Conservation (phyloP, 2,329 filamentous ascomycete species). For the Neurospora crassa region DNA sequence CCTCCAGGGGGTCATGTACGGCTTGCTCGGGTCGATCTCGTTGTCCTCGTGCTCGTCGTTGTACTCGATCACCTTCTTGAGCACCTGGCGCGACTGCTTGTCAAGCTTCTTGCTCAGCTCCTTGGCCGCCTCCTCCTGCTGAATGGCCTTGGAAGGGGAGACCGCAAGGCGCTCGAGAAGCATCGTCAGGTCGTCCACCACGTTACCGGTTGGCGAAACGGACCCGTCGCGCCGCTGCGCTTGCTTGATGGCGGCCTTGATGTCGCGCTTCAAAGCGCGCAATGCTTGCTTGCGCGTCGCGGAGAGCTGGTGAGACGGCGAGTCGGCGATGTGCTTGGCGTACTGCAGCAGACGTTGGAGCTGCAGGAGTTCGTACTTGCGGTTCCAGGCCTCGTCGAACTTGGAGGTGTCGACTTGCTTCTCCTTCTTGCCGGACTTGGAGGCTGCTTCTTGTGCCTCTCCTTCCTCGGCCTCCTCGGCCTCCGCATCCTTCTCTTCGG, state of each 20-base stretch:
- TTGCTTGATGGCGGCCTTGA: slow-evolving; percentile 53
- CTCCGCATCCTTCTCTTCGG: slow-evolving; percentile 12
- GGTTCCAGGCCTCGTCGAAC: slow-evolving; percentile 19
- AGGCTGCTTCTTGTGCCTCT: slow-evolving; percentile 7
- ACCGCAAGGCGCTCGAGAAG: slow-evolving; percentile 32
- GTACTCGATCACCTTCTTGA: slow-evolving; percentile 62
- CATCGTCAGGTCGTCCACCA: slow-evolving; percentile 45
- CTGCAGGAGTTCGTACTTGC: slow-evolving; percentile 26
- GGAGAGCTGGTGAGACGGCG: slow-evolving; percentile 33
- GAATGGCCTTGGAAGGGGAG: slow-evolving; percentile 2
- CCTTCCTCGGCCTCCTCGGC: slow-evolving; percentile 13
- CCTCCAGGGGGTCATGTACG: slow-evolving; percentile 85
- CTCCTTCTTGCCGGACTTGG: not conserved
- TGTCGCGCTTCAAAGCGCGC: slow-evolving; percentile 58
- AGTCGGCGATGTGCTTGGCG: slow-evolving; percentile 20
- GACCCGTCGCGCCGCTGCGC: slow-evolving; percentile 27
- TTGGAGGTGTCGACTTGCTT: slow-evolving; percentile 17
- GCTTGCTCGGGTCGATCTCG: slow-evolving; percentile 50
- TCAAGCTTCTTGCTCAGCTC: slow-evolving; percentile 39
- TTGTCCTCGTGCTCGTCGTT: slow-evolving; percentile 39
- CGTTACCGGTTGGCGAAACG: slow-evolving; percentile 28
- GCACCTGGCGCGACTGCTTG: slow-evolving; percentile 30
- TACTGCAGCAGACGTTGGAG: slow-evolving; percentile 45
- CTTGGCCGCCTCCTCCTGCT: slow-evolving; percentile 2
- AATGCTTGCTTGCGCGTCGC: slow-evolving; percentile 69